Base-by-base conservation (phyloP, 2,329 filamentous ascomycete species). In the Triangularia verruculosa region DNA sequence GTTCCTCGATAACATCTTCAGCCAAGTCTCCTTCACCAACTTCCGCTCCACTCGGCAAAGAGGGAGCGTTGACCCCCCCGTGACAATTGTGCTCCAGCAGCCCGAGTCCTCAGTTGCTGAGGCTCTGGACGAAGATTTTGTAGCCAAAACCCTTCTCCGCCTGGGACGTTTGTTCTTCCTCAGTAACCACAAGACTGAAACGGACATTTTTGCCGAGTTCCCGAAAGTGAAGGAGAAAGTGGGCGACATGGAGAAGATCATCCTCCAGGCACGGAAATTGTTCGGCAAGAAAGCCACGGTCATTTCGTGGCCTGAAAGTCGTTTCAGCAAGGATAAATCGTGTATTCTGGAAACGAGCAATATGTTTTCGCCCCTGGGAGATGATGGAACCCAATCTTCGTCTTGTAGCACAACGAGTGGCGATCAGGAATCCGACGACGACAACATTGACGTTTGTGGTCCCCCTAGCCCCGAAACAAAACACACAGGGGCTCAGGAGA, bases 21-120 rank as follows among this genome's bases (percentile, higher is more conserved):
- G 32, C 8, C 25, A 64, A 3, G 57, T 69, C 4, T 63, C 32
- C 7, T 69, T 66, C 51, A 66, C 66, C 43, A 62, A 63, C 27
- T 66, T 34, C 59, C 59, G 56, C 22, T 69, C 67, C 1, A 69
- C 67, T 20, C 20, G 24, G n/a, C 22, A 15, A 17, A 53, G 9
- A 12, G 13, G 20, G 51, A 11, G 15, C 51, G 51, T 53, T 27
- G 32, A 8, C 32, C 20, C 20, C 51, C 4, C 20, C 51, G 8
- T 24, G 4, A 53, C 51, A 11, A 53, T 53, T 27, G 51, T 53
- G 51, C 12, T 25, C 11, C 11, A 12, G 4, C 6, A 53, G 51
- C 24, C 24, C 8, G 51, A 53, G 20, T 4, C 8, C n/a, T 20
- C 13, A 8, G 51, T 13, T 11, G 51, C 4, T 9, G 2, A 27